Percentiles rank a stretch among this genome's conserved stretches.
Conservation (phyloP, 345 rosid species). For the Diplotaxis tenuifolia region DNA sequence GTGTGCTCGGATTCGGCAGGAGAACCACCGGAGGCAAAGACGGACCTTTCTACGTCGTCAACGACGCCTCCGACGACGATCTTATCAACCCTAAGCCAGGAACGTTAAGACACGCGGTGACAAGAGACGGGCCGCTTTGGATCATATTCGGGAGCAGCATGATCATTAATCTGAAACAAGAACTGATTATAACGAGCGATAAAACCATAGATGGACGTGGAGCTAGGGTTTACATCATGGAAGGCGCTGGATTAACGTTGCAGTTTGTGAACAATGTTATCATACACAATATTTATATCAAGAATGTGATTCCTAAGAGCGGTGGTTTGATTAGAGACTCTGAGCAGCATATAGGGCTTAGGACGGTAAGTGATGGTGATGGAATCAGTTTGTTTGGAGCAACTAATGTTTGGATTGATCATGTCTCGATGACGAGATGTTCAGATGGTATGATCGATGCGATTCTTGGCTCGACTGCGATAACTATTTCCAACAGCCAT, state of each 20-base stretch:
- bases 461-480: constrained; percentile 53
- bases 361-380: constrained; percentile 62
- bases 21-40: constrained; percentile 58
- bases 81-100: constrained; percentile 61
- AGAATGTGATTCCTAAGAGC: constrained; percentile 36
- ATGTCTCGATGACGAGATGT: constrained; percentile 57
- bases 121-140: constrained; percentile 68
- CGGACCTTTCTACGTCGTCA: constrained; percentile 58
- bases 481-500: constrained; percentile 67
- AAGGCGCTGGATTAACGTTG: constrained; percentile 62
- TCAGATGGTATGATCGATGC: constrained; percentile 61
- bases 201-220: constrained; percentile 90
- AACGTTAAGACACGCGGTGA: constrained; percentile 72
- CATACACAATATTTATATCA: constrained; percentile 59
- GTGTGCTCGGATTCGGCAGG: constrained; percentile 71
- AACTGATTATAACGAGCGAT: constrained; percentile 48
- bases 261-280: constrained; percentile 70
- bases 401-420: constrained; percentile 68
- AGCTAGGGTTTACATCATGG: constrained; percentile 53
- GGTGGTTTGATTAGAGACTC: constrained; percentile 81
- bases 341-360: constrained; percentile 47
- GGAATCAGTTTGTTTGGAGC: constrained; percentile 61
- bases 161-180: constrained; percentile 60
- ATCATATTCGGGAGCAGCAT: constrained; percentile 61
- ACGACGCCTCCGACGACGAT: constrained; percentile 50